Base-by-base conservation (phyloP, 352 stramenopile species). In the Phytophthora ohioensis region DNA sequence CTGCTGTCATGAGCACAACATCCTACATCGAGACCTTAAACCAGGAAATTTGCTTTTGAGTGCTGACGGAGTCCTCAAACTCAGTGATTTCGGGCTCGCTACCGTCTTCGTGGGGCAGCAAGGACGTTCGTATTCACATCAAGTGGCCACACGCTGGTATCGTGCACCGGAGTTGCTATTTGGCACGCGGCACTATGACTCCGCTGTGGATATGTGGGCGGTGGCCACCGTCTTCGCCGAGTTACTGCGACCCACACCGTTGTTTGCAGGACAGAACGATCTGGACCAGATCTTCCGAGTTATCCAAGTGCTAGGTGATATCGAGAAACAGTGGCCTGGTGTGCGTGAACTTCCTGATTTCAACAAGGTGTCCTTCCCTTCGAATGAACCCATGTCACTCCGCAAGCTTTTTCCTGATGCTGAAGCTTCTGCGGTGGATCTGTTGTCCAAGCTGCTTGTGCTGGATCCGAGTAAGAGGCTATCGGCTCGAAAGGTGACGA, bases 121-220 rank as follows among this genome's bases (percentile, higher is more conserved):
- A 21, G 78, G 65, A 27, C 73, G 54, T 5, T 75, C 73, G 17
- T 91, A 91, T 46, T 91, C 82, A 43, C 86, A 93, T 48, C 84
- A 93, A 69, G 85, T 93, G 34, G 84, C 84, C 17, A 93, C 88
- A n/a, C 76, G 88, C 12, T 96, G 86, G 88, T 95, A 94, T 69
- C 83, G 89, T 30, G 86, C 89, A 4, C 89, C 89, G 0, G 89
- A 96, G 64, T 63, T 95, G 60, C 84, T 96, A 46, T 91, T 95
- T 34, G 87, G 88, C n/a, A 64, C 76, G 6, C 78, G 78, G 1
- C 54, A 81, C 2, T 96, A 96, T 64, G 78, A 91, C 47, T 30
- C 59, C 0, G 75, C 73, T 2, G 80, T 94, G 32, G 88, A 95
- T 64, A 83, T 95, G 77, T 95, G 88, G 87, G 70, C 78, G 8